Percentiles rank a stretch among this genome's conserved stretches.
Evolutionary conservation across 495 filamentous ascomycete species (phyloP).

Genomic region (Podospora conica): DNA sequence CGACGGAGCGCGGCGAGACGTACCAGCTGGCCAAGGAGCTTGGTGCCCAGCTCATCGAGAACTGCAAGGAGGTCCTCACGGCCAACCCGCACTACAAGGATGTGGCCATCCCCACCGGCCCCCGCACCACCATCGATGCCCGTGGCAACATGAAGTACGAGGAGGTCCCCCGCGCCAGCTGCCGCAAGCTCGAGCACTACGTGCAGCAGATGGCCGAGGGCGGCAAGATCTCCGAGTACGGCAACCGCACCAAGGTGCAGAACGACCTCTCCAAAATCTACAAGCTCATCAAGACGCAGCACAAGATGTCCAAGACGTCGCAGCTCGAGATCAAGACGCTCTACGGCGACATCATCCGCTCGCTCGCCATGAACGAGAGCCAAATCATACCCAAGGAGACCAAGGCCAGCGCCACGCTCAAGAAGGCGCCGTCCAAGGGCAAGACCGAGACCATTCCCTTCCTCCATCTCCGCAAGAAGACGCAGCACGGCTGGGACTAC

Average conservation of each 20-base stretch:
- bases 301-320: slow-evolving; percentile 89
- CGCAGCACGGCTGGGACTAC: slow-evolving; percentile 94
- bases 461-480: slow-evolving; percentile 92
- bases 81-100: slow-evolving; percentile 89
- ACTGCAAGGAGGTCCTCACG: slow-evolving; percentile 87
- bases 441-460: slow-evolving; percentile 98
- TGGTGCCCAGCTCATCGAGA: slow-evolving; percentile 91
- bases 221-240: slow-evolving; percentile 96
- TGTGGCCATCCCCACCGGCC: slow-evolving; percentile 84
- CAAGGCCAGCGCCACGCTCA: slow-evolving; percentile 50
- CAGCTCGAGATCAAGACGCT: slow-evolving; percentile 91
- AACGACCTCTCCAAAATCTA: slow-evolving; percentile 90
- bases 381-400: slow-evolving; percentile 89
- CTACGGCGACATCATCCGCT: slow-evolving; percentile 88
- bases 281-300: slow-evolving; percentile 95
- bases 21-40: slow-evolving; percentile 95
- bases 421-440: slow-evolving; percentile 67
- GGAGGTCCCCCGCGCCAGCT: slow-evolving; percentile 80
- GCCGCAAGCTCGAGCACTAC: slow-evolving; percentile 96
- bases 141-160: slow-evolving; percentile 85
- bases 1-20: slow-evolving; percentile 91
- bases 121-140: slow-evolving; percentile 81
- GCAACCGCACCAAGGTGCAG: slow-evolving; percentile 95
- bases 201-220: slow-evolving; percentile 98
- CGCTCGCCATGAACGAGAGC: slow-evolving; percentile 91